Base-by-base conservation (phyloP, 169 alveolate genomes). In the Plasmodium cynomolgi region DNA sequence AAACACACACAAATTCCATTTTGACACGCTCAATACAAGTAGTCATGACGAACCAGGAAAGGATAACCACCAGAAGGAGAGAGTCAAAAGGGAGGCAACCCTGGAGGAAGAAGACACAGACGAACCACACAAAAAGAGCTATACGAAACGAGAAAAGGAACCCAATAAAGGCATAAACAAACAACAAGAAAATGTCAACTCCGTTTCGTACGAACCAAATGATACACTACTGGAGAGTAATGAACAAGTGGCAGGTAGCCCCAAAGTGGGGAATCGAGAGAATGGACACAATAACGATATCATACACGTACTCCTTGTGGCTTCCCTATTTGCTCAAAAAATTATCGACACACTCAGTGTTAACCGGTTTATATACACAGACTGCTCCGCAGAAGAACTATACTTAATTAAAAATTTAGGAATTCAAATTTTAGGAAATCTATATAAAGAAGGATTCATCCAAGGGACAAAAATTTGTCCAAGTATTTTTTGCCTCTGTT, bases 401-500 rank as follows among this genome's bases (percentile, higher is more conserved):
- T 15, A 82, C 58, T 37, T 44, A 37, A 91, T 91, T 7, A 91
- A 91, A 91, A 72, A 83, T 75, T 33, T 91, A 44, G 91, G 95
- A 3, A 20, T 91, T 8, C 95, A 91, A 33, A 82, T 91, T 34
- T 72, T 91, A 58, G 58, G 62, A 9, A 83, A 56, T 72, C 41
- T 91, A 37, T 91, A 91, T 73, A 91, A 50, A 81, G 92, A 91
- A 41, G 95, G 95, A n/a, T 91, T 91, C 72, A 72, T 91, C 54
- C 95, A 81, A 54, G 74, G 92, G 41, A 41, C 71, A 23, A 82
- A 72, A 71, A 81, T 91, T 31, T 41, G 75, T 0, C 95, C 95
- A 1, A 81, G 85, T 37, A 81, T 91, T 7, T 82, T 91, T 44
- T 74, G 83, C 20, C 84, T 91, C 17, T 91, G 92, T 54, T 91